Conservation (phyloP, 225 moss, liverwort and hornwort genomes). For the Pseudisothecium myosuroides region DNA sequence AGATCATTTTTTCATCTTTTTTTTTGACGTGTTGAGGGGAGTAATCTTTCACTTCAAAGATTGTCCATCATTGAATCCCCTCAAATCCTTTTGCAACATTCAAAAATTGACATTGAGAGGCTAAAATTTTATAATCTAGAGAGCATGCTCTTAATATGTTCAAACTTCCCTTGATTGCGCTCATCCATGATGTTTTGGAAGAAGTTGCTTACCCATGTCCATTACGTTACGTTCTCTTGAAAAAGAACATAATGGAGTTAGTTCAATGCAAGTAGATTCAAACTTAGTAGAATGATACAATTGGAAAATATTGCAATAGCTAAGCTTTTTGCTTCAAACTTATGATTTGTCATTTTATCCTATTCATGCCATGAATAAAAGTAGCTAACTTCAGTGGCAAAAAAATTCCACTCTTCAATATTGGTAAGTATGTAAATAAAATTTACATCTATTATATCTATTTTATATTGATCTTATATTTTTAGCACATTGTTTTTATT, state of each 20-base stretch:
- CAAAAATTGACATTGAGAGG: background rate
- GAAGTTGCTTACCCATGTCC: background rate
- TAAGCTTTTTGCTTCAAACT: background rate
- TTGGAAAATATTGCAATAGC: background rate
- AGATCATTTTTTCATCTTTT: background rate
- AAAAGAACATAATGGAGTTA: background rate
- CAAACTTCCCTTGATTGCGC: rapidly evolving
- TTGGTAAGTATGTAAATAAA: too few species aligned
- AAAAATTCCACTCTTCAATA: background rate
- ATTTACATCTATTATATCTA: background rate
- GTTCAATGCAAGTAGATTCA: background rate
- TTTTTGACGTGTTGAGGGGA: rapidly evolving
- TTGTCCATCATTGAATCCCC: background rate
- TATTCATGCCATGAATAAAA: background rate
- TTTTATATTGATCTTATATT: background rate
- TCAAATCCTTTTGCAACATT: background rate
- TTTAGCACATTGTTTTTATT: too few species aligned
- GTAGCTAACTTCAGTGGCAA: background rate
- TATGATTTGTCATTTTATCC: background rate
- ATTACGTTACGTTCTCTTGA: background rate
- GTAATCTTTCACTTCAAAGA: background rate
- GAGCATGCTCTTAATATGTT: background rate
- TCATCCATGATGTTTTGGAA: background rate
- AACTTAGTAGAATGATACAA: rapidly evolving
- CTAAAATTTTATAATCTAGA: rapidly evolving